Evolutionary conservation across 441 rosid species (phyloP).

Genomic region (Erodium texanum): DNA sequence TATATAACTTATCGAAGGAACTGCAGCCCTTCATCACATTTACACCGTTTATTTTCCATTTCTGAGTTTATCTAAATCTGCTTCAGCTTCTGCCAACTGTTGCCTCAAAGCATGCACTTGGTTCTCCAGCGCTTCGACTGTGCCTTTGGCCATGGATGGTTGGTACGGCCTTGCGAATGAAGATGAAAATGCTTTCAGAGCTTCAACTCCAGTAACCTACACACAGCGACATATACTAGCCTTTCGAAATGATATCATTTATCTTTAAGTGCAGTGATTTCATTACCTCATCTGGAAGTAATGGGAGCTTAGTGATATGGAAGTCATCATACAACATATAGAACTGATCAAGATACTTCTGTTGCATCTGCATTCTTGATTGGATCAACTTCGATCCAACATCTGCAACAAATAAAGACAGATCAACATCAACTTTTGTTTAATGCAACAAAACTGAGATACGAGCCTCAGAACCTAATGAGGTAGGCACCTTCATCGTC

Average conservation of each 20-base stretch:
- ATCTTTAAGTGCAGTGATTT: no score
- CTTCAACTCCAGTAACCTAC: constrained; percentile 91
- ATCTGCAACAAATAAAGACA: constrained; percentile 36
- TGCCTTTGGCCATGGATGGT: constrained; percentile 30
- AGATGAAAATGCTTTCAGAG: constrained; percentile 68
- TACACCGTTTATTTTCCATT: constrained; percentile 51
- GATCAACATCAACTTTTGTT: constrained; percentile 7
- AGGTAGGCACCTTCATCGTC: constrained; percentile 56
- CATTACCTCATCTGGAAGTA: constrained; percentile 86
- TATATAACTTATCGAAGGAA: no score
- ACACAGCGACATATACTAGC: neutral
- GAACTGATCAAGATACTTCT: constrained; percentile 94
- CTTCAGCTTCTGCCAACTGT: constrained; percentile 61
- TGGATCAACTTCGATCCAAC: constrained; percentile 80
- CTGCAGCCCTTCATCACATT: no score
- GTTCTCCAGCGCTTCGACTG: constrained; percentile 54
- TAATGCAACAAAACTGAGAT: constrained; percentile 8
- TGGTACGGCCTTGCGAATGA: constrained; percentile 55
- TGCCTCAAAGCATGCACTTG: no score
- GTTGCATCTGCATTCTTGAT: constrained; percentile 97
- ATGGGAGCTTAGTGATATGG: constrained; percentile 85
- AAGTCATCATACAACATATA: constrained; percentile 97
- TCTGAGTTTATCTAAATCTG: constrained; percentile 46
- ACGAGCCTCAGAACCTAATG: no score
- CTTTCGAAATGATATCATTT: no score